These are phyloP conservation scores for Aureobasidium mangrovei DNA, from an alignment of 2,329 filamentous ascomycete genomes.

Conservation along the genomic window DNA sequence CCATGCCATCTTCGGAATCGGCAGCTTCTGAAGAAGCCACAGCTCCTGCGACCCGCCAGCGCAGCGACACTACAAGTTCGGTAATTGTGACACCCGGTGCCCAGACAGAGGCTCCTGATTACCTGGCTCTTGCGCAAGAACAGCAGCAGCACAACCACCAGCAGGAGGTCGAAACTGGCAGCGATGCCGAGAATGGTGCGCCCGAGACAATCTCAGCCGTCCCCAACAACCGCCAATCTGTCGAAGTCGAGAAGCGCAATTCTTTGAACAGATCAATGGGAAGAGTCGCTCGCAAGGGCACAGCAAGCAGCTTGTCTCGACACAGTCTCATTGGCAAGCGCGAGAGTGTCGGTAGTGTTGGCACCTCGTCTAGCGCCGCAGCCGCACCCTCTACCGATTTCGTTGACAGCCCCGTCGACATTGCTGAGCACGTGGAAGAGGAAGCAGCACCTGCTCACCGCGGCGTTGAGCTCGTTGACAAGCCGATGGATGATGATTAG, in stretches of 20 bases:
- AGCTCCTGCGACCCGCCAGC: constrained; percentile 19
- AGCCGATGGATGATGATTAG: constrained; percentile 54
- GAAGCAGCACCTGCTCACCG: constrained; percentile 24
- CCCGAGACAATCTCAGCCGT: constrained; percentile 5
- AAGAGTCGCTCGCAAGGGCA: constrained; percentile 33
- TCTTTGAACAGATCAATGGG: constrained; percentile 47
- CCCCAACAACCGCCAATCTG: constrained; percentile 17
- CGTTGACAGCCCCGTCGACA: constrained; percentile 18
- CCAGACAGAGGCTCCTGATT: constrained; percentile 18
- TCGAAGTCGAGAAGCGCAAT: constrained; percentile 52
- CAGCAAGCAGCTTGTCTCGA: constrained; percentile 34
- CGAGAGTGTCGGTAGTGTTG: constrained; percentile 33
- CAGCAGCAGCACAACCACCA: constrained; percentile 11
- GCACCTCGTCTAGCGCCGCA: constrained; percentile 27
- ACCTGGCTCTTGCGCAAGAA: constrained; percentile 17
- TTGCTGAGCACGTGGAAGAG: constrained; percentile 28
- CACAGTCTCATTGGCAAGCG: constrained; percentile 27
- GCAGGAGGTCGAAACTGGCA: constrained; percentile 13
- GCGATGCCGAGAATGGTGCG: constrained; percentile 8
- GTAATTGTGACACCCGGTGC: constrained; percentile 13
- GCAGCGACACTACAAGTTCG: constrained; percentile 17
- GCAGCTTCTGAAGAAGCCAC: constrained; percentile 20
- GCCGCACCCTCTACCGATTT: constrained; percentile 22
- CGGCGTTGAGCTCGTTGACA: constrained; percentile 63
- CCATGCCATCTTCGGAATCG: not conserved